These are phyloP conservation scores for Phyllosticta ampelicida DNA, from an alignment of 2,329 filamentous ascomycete species.

Conservation along the genomic window DNA sequence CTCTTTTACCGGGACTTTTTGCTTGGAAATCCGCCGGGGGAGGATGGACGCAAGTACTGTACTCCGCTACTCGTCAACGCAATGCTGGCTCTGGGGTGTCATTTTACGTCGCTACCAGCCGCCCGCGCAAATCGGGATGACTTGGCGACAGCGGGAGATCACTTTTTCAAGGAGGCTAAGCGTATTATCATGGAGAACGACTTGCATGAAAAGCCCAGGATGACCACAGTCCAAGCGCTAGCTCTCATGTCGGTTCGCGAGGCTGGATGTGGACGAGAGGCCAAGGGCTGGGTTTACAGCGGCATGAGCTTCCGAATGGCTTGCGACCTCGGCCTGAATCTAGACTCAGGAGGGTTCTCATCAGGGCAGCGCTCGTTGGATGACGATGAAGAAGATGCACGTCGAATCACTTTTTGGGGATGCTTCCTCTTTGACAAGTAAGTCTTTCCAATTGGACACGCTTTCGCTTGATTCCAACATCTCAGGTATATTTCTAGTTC, in stretches of 20 bases:
- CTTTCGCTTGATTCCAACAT: background rate
- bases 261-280: constrained; percentile 86
- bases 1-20: constrained; percentile 82
- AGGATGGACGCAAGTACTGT: constrained; percentile 51
- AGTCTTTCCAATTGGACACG: constrained; percentile 14
- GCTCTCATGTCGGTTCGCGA: constrained; percentile 94
- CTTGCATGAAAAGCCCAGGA: constrained; percentile 77
- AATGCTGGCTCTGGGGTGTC: constrained; percentile 85
- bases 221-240: constrained; percentile 86
- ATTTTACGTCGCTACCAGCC: constrained; percentile 70
- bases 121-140: constrained; percentile 63
- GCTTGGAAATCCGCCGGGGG: constrained; percentile 51
- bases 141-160: constrained; percentile 79
- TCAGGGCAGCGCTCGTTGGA: constrained; percentile 47
- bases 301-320: constrained; percentile 99
- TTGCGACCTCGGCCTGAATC: constrained; percentile 81
- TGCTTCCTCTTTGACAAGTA: constrained; percentile 95
- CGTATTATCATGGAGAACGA: constrained; percentile 81
- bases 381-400: constrained; percentile 78
- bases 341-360: constrained; percentile 61
- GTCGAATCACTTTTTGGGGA: constrained; percentile 91
- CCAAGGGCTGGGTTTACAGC: constrained; percentile 96
- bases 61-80: constrained; percentile 85
- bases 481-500: too few species aligned
- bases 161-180: constrained; percentile 93